Conservation (phyloP, 176 grass and related monocot genomes). For the Hordeum marinum region DNA sequence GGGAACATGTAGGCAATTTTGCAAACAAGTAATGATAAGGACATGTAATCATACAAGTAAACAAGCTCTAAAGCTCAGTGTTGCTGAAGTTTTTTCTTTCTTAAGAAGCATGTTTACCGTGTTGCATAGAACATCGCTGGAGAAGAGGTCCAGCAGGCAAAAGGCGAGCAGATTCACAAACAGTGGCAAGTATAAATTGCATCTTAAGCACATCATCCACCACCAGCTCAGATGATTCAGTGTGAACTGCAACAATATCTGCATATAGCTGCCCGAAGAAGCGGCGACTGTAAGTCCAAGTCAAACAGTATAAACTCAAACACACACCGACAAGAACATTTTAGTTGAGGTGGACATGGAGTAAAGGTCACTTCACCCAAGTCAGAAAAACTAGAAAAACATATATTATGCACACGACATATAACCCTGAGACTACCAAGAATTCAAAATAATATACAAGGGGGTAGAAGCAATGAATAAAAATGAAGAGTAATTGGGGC, state of each 20-base stretch:
- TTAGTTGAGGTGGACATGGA: background rate
- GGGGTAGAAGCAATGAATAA: background rate
- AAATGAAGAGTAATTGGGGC: background rate
- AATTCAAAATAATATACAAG: background rate
- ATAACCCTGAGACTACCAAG: background rate
- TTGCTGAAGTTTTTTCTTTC: background rate
- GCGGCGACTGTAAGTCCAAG: conserved; percentile 5
- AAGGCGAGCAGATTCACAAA: conserved; percentile 93
- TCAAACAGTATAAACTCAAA: background rate
- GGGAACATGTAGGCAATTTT: background rate
- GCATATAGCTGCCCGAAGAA: conserved; percentile 53
- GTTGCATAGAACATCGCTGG: conserved; percentile 81
- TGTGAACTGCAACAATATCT: conserved; percentile 48
- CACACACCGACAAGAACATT: background rate
- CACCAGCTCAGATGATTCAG: conserved; percentile 33
- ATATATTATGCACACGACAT: background rate
- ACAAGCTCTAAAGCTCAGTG: background rate
- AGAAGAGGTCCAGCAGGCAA: conserved; percentile 93
- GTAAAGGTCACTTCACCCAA: background rate
- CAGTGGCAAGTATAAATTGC: conserved; percentile 69
- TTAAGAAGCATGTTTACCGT: conserved; percentile 37
- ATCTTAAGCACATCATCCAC: conserved; percentile 59
- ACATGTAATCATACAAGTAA: background rate
- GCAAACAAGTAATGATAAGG: background rate
- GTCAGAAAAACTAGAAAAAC: background rate